phyloP scores from a whole-genome alignment of 495 filamentous ascomycete species.

The Xylaria palmicola region DNA sequence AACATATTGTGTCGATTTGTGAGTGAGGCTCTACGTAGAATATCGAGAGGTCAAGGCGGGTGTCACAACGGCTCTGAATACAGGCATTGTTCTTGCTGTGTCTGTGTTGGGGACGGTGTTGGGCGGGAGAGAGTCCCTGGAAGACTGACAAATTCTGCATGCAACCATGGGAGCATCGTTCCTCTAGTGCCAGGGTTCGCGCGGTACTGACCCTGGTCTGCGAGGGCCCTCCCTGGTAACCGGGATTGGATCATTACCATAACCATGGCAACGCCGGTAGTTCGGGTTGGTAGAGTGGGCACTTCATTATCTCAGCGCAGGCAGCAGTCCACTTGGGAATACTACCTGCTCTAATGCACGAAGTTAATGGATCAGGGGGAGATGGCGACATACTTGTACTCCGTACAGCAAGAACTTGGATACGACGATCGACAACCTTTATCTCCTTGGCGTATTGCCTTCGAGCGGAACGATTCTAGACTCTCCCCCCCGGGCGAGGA shows the following conservation, averaged over 20 bases:
- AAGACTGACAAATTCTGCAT: conserved; percentile 9
- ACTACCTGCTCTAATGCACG: background rate
- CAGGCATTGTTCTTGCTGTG: no score
- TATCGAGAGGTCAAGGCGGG: no score
- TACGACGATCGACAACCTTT: no score
- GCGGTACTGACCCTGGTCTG: background rate
- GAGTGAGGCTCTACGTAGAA: no score
- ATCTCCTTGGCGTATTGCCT: no score
- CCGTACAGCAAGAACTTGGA: no score
- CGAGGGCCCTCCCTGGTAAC: conserved; percentile 1
- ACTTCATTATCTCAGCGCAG: background rate
- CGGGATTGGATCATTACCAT: background rate
- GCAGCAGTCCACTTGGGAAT: background rate
- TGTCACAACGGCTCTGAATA: no score
- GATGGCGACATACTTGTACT: background rate
- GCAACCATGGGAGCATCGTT: background rate
- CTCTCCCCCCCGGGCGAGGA: background rate
- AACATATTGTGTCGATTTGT: no score
- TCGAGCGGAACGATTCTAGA: background rate
- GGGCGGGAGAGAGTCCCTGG: no score
- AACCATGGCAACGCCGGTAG: background rate
- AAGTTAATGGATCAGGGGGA: background rate
- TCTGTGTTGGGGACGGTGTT: no score
- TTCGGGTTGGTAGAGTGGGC: background rate
- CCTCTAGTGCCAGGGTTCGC: background rate